Conservation (phyloP, 345 rosid species). For the Raphanus sativus region DNA sequence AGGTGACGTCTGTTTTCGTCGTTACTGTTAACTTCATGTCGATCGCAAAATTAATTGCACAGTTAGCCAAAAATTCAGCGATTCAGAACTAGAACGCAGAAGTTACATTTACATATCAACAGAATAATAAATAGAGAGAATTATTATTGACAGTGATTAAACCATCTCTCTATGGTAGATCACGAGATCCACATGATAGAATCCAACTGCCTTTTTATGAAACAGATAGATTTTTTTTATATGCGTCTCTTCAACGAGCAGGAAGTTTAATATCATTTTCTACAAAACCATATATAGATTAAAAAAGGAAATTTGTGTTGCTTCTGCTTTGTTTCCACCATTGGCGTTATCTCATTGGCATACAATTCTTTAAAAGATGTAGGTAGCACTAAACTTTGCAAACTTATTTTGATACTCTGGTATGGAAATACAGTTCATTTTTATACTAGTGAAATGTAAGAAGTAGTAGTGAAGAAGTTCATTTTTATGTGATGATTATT, state of each 20-base stretch:
- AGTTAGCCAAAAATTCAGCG: slow-evolving; percentile 32
- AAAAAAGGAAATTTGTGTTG: slow-evolving; percentile 17
- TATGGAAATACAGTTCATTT: slow-evolving; percentile 23
- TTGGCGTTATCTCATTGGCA: slow-evolving; percentile 34
- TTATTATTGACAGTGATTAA: slow-evolving; percentile 40
- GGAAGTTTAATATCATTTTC: slow-evolving; percentile 1
- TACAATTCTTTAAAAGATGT: slow-evolving; percentile 32
- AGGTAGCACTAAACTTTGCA: slow-evolving; percentile 31
- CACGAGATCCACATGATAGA: slow-evolving; percentile 45
- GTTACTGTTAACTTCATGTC: slow-evolving; percentile 21
- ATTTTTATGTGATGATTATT: slow-evolving; percentile 26
- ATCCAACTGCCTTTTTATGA: slow-evolving; percentile 35
- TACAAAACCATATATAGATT: slow-evolving; percentile 4
- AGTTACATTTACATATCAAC: slow-evolving; percentile 22
- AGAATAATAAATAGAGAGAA: slow-evolving; percentile 36
- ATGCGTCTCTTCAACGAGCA: not conserved
- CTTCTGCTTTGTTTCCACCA: slow-evolving; percentile 40
- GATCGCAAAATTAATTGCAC: slow-evolving; percentile 30
- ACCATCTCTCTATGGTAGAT: slow-evolving; percentile 35
- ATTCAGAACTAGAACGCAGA: slow-evolving; percentile 31
- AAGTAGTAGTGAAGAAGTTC: slow-evolving; percentile 15
- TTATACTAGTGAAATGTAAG: not conserved
- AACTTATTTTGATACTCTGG: slow-evolving; percentile 22
- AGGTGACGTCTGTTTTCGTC: slow-evolving; percentile 25
- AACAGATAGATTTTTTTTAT: not conserved